Conservation (phyloP, 1,139 yeast genomes). For the Lodderomyces orthopsilosis region DNA sequence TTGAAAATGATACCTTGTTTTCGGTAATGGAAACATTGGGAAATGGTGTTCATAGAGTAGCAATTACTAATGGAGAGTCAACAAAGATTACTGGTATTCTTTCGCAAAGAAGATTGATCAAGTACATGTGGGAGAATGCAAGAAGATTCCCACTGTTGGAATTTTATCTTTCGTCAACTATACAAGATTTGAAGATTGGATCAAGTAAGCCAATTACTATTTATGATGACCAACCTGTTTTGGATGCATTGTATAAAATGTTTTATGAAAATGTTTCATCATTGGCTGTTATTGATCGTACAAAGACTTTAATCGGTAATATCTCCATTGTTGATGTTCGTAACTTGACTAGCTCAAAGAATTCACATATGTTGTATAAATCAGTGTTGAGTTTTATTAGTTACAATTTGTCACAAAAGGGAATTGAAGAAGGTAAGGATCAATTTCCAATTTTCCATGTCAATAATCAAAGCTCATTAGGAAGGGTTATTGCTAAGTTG, state of each 20-base stretch:
- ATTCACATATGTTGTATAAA: conserved; percentile 75
- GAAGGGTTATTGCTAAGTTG: conserved; percentile 86
- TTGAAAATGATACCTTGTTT: conserved; percentile 64
- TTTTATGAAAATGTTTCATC: conserved; percentile 81
- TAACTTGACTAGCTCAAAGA: conserved; percentile 79
- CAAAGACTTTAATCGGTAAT: conserved; percentile 76
- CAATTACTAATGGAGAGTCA: conserved; percentile 58
- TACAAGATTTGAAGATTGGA: conserved; percentile 69
- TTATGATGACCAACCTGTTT: conserved; percentile 79
- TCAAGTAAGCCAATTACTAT: conserved; percentile 71
- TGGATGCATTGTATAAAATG: conserved; percentile 86
- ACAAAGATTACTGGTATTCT: conserved; percentile 66
- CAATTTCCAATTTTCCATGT: conserved; percentile 96
- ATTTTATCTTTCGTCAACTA: conserved; percentile 61
- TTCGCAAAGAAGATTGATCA: conserved; percentile 82
- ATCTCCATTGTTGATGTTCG: conserved; percentile 92
- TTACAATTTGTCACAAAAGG: conserved; percentile 81
- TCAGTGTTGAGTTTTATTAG: conserved; percentile 86
- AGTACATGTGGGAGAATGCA: conserved; percentile 88
- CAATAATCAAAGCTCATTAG: conserved; percentile 71
- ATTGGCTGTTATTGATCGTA: conserved; percentile 87
- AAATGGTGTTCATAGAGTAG: conserved; percentile 88
- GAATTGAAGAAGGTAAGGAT: conserved; percentile 91
- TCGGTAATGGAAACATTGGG: conserved; percentile 84
- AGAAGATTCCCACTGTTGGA: conserved; percentile 81